Evolutionary conservation across 768 basidiomycete genomes (phyloP), one percentile per base, ranked within the genome.

Genomic region (Agaricus sinodeliciosus): DNA sequence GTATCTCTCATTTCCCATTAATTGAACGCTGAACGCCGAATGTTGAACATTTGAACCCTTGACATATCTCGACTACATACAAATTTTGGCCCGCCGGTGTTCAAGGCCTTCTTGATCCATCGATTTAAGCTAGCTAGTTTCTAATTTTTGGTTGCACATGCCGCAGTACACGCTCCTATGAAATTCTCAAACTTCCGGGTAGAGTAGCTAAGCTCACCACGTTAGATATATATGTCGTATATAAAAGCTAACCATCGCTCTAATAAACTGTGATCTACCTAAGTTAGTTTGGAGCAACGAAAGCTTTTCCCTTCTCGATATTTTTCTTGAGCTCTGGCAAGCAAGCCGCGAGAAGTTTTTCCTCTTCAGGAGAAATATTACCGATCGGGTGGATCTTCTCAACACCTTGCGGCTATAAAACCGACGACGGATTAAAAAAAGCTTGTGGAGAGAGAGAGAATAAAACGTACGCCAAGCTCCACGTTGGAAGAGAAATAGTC

Each of bases 251-350:
- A 6, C 1, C 12, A 39, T 39, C 12, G 8, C 9, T 39, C 37
- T 15, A 39, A 39, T 16, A 39, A 39, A 39, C 37, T 22, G 22
- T 22, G 22, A 22, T n/a, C 37, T 39, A 15, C 7, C 37, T 9
- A 15, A 7, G 6, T 31, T 35, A 31, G 22, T 39, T 39, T 5
- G 37, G 37, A 16, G 43, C 46, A 35, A 80, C 86, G 58, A 90
- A 91, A 41, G 79, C 77, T 70, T 77, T 82, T 72, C 94, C 94
- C 84, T 94, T 97, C 72, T 90, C 89, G 62, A 97, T 95, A 82
- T 96, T 97, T 84, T 90, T 94, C 82, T 90, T 89, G 63, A 99
- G 81, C 61, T 93, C 91, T 59, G 91, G 90, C 62, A 94, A 67
- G 77, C 88, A 91, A 28, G 85, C 93, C 22, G 82, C 86, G 62